A percentile compares a stretch with the other conserved stretches of the same genome.
Evolutionary conservation across 2,329 filamentous ascomycete genomes (phyloP).

Genomic region (Zarea fungicola): DNA sequence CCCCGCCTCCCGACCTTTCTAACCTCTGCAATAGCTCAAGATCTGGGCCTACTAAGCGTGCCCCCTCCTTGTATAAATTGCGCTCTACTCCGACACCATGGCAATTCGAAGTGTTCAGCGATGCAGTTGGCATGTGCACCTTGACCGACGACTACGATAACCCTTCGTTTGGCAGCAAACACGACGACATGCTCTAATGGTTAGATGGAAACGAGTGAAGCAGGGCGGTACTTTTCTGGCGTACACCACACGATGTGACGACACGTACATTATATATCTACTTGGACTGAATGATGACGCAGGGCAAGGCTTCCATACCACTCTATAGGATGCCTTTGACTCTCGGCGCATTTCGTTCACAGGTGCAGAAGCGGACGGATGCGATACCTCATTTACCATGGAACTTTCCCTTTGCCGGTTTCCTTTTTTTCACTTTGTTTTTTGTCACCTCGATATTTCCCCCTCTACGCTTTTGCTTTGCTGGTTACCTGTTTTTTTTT

Average conservation of each 20-base stretch:
- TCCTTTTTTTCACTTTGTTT: background rate
- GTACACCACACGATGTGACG: slow-evolving; percentile 37
- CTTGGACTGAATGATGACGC: slow-evolving; percentile 18
- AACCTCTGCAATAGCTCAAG: slow-evolving; percentile 62
- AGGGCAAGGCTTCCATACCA: background rate
- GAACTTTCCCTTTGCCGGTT: background rate
- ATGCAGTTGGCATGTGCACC: background rate
- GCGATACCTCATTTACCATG: slow-evolving; percentile 30
- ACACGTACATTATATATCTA: slow-evolving; percentile 25
- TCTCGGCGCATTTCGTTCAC: background rate
- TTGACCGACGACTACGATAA: slow-evolving; percentile 1
- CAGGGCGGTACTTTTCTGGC: slow-evolving; percentile 27
- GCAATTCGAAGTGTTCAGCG: slow-evolving; percentile 13
- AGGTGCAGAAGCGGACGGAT: slow-evolving; percentile 21
- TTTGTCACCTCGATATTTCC: slow-evolving; percentile 1
- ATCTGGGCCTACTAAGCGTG: slow-evolving; percentile 71
- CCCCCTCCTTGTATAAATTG: slow-evolving; percentile 20
- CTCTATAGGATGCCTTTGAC: no score
- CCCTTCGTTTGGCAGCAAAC: background rate
- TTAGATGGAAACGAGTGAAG: slow-evolving; percentile 8
- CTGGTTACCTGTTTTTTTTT: slow-evolving; percentile 13
- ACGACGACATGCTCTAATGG: slow-evolving; percentile 3
- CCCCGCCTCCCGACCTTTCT: slow-evolving; percentile 17
- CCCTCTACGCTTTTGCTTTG: background rate
- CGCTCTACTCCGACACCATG: slow-evolving; percentile 25